Conservation (phyloP, 306 rosid species). For the Trifolium subterraneum region DNA sequence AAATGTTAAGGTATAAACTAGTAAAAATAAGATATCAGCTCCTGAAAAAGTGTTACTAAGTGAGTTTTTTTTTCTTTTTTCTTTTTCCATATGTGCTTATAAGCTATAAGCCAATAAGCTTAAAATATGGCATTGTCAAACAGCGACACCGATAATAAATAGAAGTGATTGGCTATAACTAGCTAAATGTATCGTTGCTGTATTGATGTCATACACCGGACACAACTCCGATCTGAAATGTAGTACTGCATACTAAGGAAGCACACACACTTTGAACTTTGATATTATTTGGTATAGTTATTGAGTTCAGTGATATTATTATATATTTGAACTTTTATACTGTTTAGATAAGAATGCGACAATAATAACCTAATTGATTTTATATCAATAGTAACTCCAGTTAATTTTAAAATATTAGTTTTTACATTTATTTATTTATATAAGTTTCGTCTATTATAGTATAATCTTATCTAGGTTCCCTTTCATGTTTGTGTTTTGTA, state of each 20-base stretch:
- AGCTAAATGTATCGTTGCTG: not conserved
- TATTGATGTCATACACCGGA: not conserved
- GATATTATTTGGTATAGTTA: not conserved
- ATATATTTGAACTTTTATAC: not conserved
- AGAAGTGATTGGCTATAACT: not conserved
- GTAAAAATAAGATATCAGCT: not conserved
- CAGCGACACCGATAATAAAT: not conserved
- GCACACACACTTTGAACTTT: not conserved
- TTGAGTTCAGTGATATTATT: not conserved
- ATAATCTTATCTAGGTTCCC: not conserved
- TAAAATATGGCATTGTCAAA: no score
- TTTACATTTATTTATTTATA: not conserved
- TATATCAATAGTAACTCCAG: not conserved
- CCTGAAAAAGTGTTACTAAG: not conserved
- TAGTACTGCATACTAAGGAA: not conserved
- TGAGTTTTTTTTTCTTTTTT: not conserved
- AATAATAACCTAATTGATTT: not conserved
- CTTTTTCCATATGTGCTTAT: not conserved
- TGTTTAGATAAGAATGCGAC: not conserved
- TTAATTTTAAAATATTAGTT: not conserved
- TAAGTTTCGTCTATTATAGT: not conserved
- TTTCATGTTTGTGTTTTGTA: slow-evolving; percentile 18
- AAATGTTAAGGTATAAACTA: not conserved
- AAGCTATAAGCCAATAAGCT: not conserved
- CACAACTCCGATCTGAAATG: not conserved